These are phyloP conservation scores for Graphilbum sp. DNA, from an alignment of 2,329 filamentous ascomycete genomes.

Conservation along the genomic window DNA sequence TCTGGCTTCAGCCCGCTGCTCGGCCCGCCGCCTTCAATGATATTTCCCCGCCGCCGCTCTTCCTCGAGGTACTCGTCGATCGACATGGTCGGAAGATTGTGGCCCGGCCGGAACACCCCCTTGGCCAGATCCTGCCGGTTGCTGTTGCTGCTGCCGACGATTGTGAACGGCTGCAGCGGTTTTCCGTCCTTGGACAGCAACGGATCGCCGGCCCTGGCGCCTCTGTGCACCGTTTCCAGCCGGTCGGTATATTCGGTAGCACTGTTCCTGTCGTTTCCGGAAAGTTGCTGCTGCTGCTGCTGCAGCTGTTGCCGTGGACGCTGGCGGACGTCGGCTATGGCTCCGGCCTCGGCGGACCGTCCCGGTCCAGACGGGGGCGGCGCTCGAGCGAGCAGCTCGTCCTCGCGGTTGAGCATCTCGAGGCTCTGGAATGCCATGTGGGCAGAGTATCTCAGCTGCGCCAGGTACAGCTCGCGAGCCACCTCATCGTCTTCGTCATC, in stretches of 20 bases:
- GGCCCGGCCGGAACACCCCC: conserved; percentile 77
- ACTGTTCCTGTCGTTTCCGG: conserved; percentile 25
- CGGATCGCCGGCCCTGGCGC: conserved; percentile 34
- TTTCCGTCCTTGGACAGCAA: conserved; percentile 65
- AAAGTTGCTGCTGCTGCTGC: not conserved
- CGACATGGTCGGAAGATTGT: conserved; percentile 91
- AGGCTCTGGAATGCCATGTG: conserved; percentile 75
- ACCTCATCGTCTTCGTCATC: conserved; percentile 67
- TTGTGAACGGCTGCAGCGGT: conserved; percentile 78
- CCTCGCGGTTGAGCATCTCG: conserved; percentile 73
- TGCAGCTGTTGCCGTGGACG: not conserved
- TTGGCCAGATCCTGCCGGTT: conserved; percentile 58
- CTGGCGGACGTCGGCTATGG: conserved; percentile 15
- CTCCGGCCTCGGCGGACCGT: not conserved
- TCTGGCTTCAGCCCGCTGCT: conserved; percentile 51
- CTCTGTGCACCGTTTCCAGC: conserved; percentile 42
- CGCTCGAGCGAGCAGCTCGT: conserved; percentile 64
- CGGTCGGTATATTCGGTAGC: conserved; percentile 46
- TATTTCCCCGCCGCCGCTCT: conserved; percentile 66
- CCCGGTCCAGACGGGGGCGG: conserved; percentile 28
- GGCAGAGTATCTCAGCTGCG: conserved; percentile 54
- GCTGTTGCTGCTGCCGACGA: conserved; percentile 36
- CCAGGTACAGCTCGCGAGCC: conserved; percentile 63
- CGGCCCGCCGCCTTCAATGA: conserved; percentile 81
- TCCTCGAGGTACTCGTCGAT: conserved; percentile 97